phyloP scores from a whole-genome alignment of 2,329 filamentous ascomycete species.

The Aspergillus flavus region DNA sequence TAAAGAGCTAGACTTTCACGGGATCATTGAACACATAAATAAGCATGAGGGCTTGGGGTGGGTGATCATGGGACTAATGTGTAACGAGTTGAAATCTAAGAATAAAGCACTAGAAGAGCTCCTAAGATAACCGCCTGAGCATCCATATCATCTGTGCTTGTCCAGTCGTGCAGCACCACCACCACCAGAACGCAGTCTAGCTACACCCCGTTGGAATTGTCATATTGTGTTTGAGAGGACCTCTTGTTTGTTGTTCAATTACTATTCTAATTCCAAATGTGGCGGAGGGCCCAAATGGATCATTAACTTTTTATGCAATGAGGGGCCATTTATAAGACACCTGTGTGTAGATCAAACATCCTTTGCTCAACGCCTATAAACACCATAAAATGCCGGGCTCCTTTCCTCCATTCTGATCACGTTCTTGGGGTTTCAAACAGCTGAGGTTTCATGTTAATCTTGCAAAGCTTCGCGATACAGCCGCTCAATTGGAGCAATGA shows the following conservation, averaged over 20 bases:
- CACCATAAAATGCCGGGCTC: conserved; percentile 28
- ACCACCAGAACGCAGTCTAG: not conserved
- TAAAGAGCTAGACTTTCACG: conserved; percentile 26
- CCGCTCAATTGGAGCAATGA: conserved; percentile 92
- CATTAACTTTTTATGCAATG: not conserved
- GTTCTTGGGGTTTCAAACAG: conserved; percentile 62
- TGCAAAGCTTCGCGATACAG: conserved; percentile 86
- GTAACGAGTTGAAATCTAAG: conserved; percentile 46
- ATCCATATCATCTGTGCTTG: not conserved
- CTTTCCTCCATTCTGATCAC: conserved; percentile 17
- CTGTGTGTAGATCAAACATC: not conserved
- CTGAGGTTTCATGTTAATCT: conserved; percentile 93
- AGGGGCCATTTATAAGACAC: not conserved
- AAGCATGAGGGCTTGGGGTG: conserved; percentile 53
- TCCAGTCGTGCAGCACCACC: not conserved
- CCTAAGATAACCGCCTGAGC: conserved; percentile 11
- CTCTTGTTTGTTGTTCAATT: not conserved
- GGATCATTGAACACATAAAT: conserved; percentile 70
- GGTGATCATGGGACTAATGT: conserved; percentile 67
- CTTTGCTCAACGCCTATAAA: conserved; percentile 22
- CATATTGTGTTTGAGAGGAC: not conserved
- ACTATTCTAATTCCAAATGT: not conserved
- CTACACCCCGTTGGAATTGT: not conserved
- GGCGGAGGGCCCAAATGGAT: not conserved
- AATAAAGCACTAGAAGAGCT: conserved; percentile 25